phyloP scores from a whole-genome alignment of 371 early-diverging fungal species.

The Mortierella sp. region DNA sequence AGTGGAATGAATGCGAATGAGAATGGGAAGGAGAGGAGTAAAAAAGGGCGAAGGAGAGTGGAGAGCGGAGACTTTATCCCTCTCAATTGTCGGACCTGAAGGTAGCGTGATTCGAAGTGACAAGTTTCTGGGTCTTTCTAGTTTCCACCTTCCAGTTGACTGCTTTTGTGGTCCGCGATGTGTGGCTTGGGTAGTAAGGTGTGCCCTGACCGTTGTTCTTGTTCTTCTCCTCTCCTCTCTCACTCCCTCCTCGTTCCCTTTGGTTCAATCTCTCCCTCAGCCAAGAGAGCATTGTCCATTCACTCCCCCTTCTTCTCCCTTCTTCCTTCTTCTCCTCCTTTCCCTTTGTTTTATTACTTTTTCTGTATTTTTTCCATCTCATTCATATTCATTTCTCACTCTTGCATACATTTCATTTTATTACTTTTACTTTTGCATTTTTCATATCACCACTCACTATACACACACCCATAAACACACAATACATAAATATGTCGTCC shows the following conservation, averaged over 20 bases:
- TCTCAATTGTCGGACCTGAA: constrained; percentile 1
- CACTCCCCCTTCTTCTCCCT: constrained; percentile 6
- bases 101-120: not conserved
- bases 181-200: not conserved
- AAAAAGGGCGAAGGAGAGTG: not conserved
- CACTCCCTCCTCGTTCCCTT: not conserved
- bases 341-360: constrained; percentile 11
- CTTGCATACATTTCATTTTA: constrained; percentile 3
- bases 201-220: constrained; percentile 9
- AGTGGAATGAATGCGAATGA: constrained; percentile 3
- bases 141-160: not conserved
- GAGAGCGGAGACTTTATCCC: not conserved
- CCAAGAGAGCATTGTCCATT: constrained; percentile 2
- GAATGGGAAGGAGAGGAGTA: not conserved
- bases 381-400: not conserved
- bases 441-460: not conserved
- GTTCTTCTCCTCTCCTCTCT: constrained; percentile 15
- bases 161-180: not conserved
- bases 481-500: constrained; percentile 58
- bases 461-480: not conserved
- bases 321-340: not conserved
- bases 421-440: constrained; percentile 8
- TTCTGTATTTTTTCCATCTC: constrained; percentile 2
- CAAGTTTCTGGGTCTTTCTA: constrained; percentile 6
- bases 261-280: constrained; percentile 12